phyloP scores from a whole-genome alignment of 192 early-diverging fungal genomes.

The Pilaira anomala region DNA sequence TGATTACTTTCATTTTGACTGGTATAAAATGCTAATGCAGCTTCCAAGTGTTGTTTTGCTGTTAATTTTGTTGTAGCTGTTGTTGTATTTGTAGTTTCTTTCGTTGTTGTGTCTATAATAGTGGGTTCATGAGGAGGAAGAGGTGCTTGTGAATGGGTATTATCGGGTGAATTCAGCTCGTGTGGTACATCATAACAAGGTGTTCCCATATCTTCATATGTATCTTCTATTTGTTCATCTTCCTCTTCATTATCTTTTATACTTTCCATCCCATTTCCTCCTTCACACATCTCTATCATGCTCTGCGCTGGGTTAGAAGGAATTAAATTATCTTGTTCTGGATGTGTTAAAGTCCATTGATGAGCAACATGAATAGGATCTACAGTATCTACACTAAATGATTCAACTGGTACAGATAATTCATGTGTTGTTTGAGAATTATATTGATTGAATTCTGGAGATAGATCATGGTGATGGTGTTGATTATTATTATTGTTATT shows the following conservation, averaged over 20 bases:
- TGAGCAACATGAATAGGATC: not conserved
- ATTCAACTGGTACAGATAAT: no score
- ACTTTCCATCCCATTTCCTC: not conserved
- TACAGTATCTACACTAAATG: not conserved
- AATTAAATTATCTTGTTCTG: no score
- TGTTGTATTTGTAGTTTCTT: no score
- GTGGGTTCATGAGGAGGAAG: no score
- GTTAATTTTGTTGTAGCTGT: not conserved
- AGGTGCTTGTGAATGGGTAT: not conserved
- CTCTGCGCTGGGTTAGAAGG: no score
- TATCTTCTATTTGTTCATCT: slow-evolving; percentile 14
- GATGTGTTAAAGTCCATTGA: no score
- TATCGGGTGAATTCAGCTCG: not conserved
- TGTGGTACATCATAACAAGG: not conserved
- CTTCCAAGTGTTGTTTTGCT: slow-evolving; percentile 11
- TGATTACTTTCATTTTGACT: not conserved
- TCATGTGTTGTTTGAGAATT: not conserved
- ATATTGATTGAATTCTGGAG: not conserved
- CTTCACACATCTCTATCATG: not conserved
- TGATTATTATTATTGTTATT: no score
- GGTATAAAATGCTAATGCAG: slow-evolving; percentile 11
- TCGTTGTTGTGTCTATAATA: no score
- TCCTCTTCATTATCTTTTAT: not conserved
- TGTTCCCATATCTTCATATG: not conserved
- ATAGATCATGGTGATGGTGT: no score